Conservation (phyloP, 306 rosid species). For the Senna siamea region DNA sequence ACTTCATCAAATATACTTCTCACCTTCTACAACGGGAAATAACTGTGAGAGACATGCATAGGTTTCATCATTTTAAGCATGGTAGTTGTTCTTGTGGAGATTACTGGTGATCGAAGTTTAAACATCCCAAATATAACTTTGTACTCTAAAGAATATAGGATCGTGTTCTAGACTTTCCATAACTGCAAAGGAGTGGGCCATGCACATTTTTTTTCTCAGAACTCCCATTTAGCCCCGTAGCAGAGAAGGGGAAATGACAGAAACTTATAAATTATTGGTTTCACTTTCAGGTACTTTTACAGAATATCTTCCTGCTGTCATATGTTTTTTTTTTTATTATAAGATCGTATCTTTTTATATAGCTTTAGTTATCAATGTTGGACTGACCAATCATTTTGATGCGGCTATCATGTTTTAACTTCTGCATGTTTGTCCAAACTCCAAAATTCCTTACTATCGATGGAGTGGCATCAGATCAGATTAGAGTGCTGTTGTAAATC, state of each 20-base stretch:
- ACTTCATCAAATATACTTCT: slow-evolving; percentile 71
- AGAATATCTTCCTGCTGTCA: background rate
- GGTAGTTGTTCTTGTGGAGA: slow-evolving; percentile 79
- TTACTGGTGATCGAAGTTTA: slow-evolving; percentile 61
- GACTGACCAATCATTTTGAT: slow-evolving; percentile 28
- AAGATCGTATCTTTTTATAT: too few species aligned
- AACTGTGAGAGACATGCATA: slow-evolving; percentile 67
- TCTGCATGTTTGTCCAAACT: background rate
- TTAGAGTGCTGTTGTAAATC: background rate
- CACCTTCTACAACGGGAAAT: slow-evolving; percentile 69
- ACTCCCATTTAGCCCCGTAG: slow-evolving; percentile 20
- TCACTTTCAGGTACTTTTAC: slow-evolving; percentile 30
- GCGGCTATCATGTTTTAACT: background rate
- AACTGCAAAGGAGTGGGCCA: too few species aligned
- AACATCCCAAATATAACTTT: background rate
- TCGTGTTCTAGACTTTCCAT: too few species aligned
- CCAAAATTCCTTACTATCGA: background rate
- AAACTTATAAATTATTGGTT: slow-evolving; percentile 14
- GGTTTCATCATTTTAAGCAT: slow-evolving; percentile 72
- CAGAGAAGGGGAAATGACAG: slow-evolving; percentile 19
- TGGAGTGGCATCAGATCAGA: background rate
- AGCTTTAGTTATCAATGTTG: slow-evolving; percentile 25
- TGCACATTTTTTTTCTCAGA: too few species aligned
- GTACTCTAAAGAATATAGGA: too few species aligned
- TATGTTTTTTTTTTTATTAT: background rate